These are phyloP conservation scores for Auriscalpium vulgare DNA, from an alignment of 768 basidiomycete species.

Conservation along the genomic window DNA sequence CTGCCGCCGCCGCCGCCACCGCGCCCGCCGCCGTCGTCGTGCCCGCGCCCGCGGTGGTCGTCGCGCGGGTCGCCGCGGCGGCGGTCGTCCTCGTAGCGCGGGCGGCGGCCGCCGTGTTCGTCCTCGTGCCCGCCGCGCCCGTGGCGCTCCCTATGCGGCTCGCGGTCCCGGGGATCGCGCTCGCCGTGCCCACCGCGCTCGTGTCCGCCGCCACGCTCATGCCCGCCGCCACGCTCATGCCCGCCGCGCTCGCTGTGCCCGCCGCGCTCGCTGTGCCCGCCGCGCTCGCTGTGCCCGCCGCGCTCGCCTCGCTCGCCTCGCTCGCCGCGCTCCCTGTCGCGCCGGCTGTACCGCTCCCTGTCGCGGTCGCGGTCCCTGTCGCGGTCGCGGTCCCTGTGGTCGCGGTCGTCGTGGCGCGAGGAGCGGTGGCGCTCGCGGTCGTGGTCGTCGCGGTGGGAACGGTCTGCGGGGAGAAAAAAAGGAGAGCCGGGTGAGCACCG, in stretches of 20 bases:
- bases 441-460: conserved; percentile 16
- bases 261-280: conserved; percentile 33
- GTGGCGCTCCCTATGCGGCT: conserved; percentile 22
- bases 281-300: conserved; percentile 33
- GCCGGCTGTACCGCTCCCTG: conserved; percentile 10
- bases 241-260: conserved; percentile 41
- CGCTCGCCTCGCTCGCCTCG: conserved; percentile 32
- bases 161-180: conserved; percentile 36
- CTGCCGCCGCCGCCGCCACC: conserved; percentile 33
- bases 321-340: conserved; percentile 23
- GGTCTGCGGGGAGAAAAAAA: conserved; percentile 13
- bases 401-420: conserved; percentile 21
- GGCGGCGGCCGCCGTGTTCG: conserved; percentile 17
- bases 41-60: conserved; percentile 29
- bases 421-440: conserved; percentile 20
- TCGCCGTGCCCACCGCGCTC: conserved; percentile 40
- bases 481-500: conserved; percentile 10
- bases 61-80: conserved; percentile 25
- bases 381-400: conserved; percentile 21
- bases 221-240: conserved; percentile 35
- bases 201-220: conserved; percentile 34
- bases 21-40: conserved; percentile 27
- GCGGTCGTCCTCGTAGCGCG: conserved; percentile 34
- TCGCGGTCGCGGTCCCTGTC: conserved; percentile 25
- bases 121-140: conserved; percentile 18